Percentiles rank a stretch among this genome's conserved stretches.
Evolutionary conservation across 495 filamentous ascomycete genomes (phyloP).

Genomic region (Aspergillus nanangensis): DNA sequence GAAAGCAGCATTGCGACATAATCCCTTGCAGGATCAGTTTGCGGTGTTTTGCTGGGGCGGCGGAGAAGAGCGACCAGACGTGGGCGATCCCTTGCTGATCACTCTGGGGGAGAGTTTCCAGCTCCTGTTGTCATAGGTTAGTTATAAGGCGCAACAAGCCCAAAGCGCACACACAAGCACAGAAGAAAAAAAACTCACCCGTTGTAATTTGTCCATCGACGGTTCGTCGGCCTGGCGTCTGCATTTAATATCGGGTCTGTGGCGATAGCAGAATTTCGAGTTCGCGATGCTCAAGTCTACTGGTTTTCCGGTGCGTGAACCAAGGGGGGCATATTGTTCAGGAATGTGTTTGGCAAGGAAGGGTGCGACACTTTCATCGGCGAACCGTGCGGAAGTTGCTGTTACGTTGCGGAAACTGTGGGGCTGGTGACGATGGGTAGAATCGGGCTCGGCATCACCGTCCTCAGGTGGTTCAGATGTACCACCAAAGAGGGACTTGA

Average conservation of each 20-base stretch:
- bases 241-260: conserved; percentile 92
- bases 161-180: not conserved
- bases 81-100: conserved; percentile 94
- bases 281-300: conserved; percentile 47
- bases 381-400: conserved; percentile 41
- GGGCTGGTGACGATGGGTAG: conserved; percentile 16
- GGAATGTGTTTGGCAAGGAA: conserved; percentile 86
- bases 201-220: conserved; percentile 91
- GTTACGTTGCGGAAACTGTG: conserved; percentile 16
- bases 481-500: conserved; percentile 23
- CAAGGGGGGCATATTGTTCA: conserved; percentile 70
- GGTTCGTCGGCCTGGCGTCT: conserved; percentile 86
- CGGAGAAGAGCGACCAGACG: conserved; percentile 95
- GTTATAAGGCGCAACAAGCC: conserved; percentile 3
- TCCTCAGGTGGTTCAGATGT: conserved; percentile 8
- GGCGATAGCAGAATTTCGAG: conserved; percentile 93
- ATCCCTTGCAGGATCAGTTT: conserved; percentile 95
- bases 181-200: conserved; percentile 45
- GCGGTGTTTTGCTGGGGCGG: conserved; percentile 87
- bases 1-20: conserved; percentile 93
- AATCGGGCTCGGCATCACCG: conserved; percentile 18
- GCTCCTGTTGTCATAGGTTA: conserved; percentile 51
- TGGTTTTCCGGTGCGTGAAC: conserved; percentile 24
- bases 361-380: conserved; percentile 60
- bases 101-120: conserved; percentile 72